A percentile compares a stretch with the other conserved stretches of the same genome.
Evolutionary conservation across 1,284 basidiomycete species (phyloP).

Genomic region (Tylopilus sp.): DNA sequence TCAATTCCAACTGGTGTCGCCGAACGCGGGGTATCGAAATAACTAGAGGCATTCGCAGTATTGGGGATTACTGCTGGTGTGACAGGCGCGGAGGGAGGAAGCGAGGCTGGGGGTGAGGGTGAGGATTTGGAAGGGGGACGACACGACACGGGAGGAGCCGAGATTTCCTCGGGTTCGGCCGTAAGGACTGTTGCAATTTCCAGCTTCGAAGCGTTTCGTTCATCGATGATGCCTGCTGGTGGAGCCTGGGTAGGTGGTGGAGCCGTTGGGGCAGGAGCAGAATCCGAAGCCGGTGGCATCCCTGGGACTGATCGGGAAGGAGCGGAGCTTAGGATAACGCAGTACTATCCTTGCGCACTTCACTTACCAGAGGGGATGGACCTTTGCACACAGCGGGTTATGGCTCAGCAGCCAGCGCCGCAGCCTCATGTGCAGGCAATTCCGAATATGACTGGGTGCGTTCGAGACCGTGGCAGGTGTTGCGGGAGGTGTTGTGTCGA

Average conservation of each 20-base stretch:
- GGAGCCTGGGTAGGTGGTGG: slow-evolving; percentile 15
- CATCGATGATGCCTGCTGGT: slow-evolving; percentile 17
- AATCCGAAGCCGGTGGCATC: slow-evolving; percentile 23
- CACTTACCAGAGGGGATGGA: slow-evolving; percentile 43
- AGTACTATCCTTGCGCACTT: slow-evolving; percentile 27
- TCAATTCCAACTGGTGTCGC: slow-evolving; percentile 36
- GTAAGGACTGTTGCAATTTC: slow-evolving; percentile 36
- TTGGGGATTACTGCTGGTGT: slow-evolving; percentile 35
- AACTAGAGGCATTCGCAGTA: slow-evolving; percentile 6
- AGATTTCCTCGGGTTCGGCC: slow-evolving; percentile 41
- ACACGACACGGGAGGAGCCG: slow-evolving; percentile 22
- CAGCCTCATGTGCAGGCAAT: slow-evolving; percentile 62
- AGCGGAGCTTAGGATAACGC: slow-evolving; percentile 21
- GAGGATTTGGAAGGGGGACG: slow-evolving; percentile 28
- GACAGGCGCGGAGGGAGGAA: slow-evolving; percentile 27
- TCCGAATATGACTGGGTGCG: slow-evolving; percentile 64
- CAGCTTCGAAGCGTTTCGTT: slow-evolving; percentile 7
- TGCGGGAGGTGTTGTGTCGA: slow-evolving; percentile 38
- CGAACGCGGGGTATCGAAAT: slow-evolving; percentile 43
- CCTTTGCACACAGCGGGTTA: slow-evolving; percentile 32
- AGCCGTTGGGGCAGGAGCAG: slow-evolving; percentile 20
- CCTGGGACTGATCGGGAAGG: slow-evolving; percentile 36
- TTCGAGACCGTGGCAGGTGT: slow-evolving; percentile 28
- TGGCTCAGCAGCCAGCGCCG: slow-evolving; percentile 46
- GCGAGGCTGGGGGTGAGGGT: slow-evolving; percentile 23